Evolutionary conservation across 495 filamentous ascomycete genomes (phyloP).

Genomic region (Penicillium egyptiacum): DNA sequence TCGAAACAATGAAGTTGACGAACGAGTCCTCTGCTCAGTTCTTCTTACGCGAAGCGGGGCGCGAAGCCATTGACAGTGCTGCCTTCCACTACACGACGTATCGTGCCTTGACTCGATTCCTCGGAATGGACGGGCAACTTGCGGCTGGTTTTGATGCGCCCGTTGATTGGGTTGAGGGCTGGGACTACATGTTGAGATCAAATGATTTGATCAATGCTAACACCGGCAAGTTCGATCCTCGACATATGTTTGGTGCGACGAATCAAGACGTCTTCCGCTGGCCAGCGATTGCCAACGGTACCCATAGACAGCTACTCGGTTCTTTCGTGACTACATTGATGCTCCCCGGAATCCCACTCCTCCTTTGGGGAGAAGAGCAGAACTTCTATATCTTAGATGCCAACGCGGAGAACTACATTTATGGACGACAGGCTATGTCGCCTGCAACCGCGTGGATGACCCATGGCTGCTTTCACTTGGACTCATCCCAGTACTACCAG

Average conservation of each 20-base stretch:
- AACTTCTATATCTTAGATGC: slow-evolving; percentile 66
- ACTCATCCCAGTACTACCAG: slow-evolving; percentile 56
- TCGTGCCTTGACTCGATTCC: slow-evolving; percentile 62
- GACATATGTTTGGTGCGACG: slow-evolving; percentile 67
- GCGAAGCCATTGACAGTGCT: slow-evolving; percentile 62
- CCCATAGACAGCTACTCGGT: slow-evolving; percentile 59
- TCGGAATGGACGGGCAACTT: slow-evolving; percentile 63
- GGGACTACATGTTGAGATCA: slow-evolving; percentile 57
- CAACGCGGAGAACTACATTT: slow-evolving; percentile 69
- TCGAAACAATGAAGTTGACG: slow-evolving; percentile 44
- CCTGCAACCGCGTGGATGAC: slow-evolving; percentile 64
- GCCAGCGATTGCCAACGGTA: slow-evolving; percentile 61
- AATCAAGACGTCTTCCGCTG: slow-evolving; percentile 78
- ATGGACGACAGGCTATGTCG: slow-evolving; percentile 65
- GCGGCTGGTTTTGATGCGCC: slow-evolving; percentile 59
- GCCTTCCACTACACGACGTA: slow-evolving; percentile 74
- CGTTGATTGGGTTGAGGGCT: slow-evolving; percentile 57
- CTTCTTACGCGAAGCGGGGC: slow-evolving; percentile 57
- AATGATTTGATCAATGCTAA: slow-evolving; percentile 67
- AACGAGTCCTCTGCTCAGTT: slow-evolving; percentile 45
- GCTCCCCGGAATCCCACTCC: slow-evolving; percentile 66
- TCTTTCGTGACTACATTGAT: slow-evolving; percentile 62
- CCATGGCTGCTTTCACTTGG: slow-evolving; percentile 65
- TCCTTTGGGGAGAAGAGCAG: slow-evolving; percentile 72
- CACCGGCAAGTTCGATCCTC: slow-evolving; percentile 65